These are phyloP conservation scores for Rubroboletus satanas DNA, from an alignment of 768 basidiomycete species.

Conservation along the genomic window DNA sequence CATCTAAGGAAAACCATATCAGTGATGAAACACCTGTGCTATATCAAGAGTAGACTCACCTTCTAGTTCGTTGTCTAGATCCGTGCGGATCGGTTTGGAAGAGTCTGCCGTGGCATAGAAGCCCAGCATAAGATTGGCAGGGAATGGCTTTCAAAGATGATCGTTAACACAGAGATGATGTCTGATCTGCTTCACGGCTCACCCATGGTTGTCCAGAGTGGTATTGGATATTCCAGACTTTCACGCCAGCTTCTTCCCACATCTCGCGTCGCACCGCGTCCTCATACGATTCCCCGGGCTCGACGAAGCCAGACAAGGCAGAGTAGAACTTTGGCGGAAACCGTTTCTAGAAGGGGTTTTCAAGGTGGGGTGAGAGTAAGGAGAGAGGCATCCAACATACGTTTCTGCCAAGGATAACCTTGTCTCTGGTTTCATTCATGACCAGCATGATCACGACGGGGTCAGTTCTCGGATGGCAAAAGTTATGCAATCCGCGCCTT, in stretches of 20 bases:
- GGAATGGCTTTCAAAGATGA: conserved; percentile 64
- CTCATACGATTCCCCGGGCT: conserved; percentile 92
- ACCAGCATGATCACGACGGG: conserved; percentile 91
- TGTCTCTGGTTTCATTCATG: conserved; percentile 74
- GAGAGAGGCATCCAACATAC: conserved; percentile 40
- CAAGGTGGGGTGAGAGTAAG: background rate
- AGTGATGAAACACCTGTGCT: background rate
- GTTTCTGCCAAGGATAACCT: conserved; percentile 82
- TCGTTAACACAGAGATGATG: background rate
- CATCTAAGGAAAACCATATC: conserved; percentile 51
- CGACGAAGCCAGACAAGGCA: conserved; percentile 89
- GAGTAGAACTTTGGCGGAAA: conserved; percentile 77
- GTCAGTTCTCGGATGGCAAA: conserved; percentile 76
- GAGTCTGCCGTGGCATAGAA: conserved; percentile 79
- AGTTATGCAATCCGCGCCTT: conserved; percentile 87
- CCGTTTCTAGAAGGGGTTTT: conserved; percentile 43
- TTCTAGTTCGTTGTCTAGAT: conserved; percentile 94
- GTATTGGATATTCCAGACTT: conserved; percentile 77
- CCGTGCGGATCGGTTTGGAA: conserved; percentile 67
- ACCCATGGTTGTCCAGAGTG: conserved; percentile 90
- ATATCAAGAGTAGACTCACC: conserved; percentile 39
- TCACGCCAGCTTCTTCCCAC: conserved; percentile 95
- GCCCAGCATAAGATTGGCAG: conserved; percentile 87
- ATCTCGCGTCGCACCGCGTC: conserved; percentile 90
- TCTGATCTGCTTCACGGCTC: conserved; percentile 16